Evolutionary conservation across 2,329 filamentous ascomycete genomes (phyloP), one percentile per base, ranked within the genome.

Genomic region (Tolypocladium cylindrosporum): DNA sequence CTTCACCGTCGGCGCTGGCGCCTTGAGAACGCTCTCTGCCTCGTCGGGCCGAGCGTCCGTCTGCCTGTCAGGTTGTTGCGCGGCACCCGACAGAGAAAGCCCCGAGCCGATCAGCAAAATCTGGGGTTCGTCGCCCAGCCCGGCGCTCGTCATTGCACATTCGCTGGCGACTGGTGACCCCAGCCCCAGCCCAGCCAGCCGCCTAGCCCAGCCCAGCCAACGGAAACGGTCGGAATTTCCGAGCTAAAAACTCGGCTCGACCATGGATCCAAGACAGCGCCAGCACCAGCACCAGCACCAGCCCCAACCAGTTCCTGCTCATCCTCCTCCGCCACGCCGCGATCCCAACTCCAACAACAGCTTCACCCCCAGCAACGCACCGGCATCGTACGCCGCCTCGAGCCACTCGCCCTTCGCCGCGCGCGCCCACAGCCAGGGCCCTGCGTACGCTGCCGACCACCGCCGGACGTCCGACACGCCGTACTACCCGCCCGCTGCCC

Each of bases 381-480:
- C 43, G 8, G 41, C 54, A 42, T 19, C 48, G 19, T 8, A 50
- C 14, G 40, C 54, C 51, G 53, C 45, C 61, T 4, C 42, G 19
- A 55, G 6, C 57, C 40, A 42, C 50, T 56, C 52, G 41, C 50
- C 55, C 48, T 61, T 58, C 39, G 19, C 41, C 42, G 19, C 48
- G 48, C 45, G 54, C 16, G 27, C 45, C 27, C 45, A 16, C 43
- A 31, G 45, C 43, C 45, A 52, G 16, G 51, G 60, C 58, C 59
- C 65, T 63, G 65, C 69, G 57, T 71, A 72, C 65, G 65, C 64
- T 58, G 63, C 64, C 59, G 68, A 68, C 59, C 62, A 65, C 59
- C 72, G 74, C 61, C 72, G 72, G 61, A 71, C 72, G 27, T 76
- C 76, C 62, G 77, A 79, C 62, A 71, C 75, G n/a, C 67, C 70